Conservation (phyloP, 352 stramenopile genomes). For the Thalassiosira pacifica region DNA sequence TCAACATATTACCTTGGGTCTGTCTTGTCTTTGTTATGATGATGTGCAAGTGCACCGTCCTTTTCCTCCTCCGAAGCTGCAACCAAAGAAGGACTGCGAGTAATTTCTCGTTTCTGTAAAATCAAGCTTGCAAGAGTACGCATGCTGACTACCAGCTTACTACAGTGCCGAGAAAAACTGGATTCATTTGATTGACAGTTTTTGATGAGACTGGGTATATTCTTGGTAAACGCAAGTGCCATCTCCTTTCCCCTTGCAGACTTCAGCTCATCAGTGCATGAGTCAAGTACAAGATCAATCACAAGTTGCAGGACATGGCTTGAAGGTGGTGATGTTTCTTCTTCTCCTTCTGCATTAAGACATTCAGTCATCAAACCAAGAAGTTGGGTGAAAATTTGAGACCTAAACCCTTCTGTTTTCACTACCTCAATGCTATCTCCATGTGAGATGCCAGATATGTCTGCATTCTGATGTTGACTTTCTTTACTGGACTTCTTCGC, state of each 20-base stretch:
- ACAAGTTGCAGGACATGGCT: slow-evolving; percentile 66
- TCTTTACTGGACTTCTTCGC: slow-evolving; percentile 29
- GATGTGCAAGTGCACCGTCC: slow-evolving; percentile 20
- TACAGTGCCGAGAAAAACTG: slow-evolving; percentile 36
- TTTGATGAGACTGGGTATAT: slow-evolving; percentile 54
- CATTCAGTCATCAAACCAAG: slow-evolving; percentile 48
- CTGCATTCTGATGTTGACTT: slow-evolving; percentile 16
- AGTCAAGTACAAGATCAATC: slow-evolving; percentile 69
- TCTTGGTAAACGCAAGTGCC: slow-evolving; percentile 58
- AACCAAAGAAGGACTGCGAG: slow-evolving; percentile 13
- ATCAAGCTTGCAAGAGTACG: slow-evolving; percentile 62
- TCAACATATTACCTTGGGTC: slow-evolving; percentile 61
- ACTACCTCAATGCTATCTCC: slow-evolving; percentile 43
- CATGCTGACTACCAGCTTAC: slow-evolving; percentile 60
- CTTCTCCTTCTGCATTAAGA: slow-evolving; percentile 27
- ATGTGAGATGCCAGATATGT: slow-evolving; percentile 31
- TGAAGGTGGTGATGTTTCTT: slow-evolving; percentile 43
- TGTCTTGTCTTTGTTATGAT: slow-evolving; percentile 75
- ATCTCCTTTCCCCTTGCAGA: slow-evolving; percentile 64
- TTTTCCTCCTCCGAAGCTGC: slow-evolving; percentile 37
- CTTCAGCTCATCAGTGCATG: slow-evolving; percentile 60
- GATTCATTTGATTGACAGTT: slow-evolving; percentile 49
- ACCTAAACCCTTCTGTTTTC: slow-evolving; percentile 58
- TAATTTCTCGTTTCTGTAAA: slow-evolving; percentile 59
- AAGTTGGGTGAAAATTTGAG: slow-evolving; percentile 61